These are phyloP conservation scores for Fusarium marasasianum DNA, from an alignment of 2,329 filamentous ascomycete genomes.

Conservation along the genomic window DNA sequence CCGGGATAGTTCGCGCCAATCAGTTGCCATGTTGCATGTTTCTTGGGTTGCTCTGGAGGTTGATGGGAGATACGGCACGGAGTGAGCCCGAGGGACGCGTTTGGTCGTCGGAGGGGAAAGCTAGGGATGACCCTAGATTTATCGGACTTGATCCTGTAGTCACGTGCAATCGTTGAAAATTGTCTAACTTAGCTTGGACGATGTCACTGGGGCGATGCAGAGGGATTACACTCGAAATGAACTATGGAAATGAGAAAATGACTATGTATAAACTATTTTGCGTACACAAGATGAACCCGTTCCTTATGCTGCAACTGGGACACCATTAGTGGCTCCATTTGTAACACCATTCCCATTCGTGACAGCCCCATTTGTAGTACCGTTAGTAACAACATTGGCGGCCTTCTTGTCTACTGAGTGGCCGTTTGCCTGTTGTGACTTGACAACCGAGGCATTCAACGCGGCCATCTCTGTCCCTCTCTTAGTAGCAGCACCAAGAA, in stretches of 20 bases:
- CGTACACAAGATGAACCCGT: accelerated
- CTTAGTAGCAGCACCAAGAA: constrained; percentile 41
- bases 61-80: neutral
- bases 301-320: neutral
- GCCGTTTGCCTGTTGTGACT: neutral
- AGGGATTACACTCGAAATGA: neutral
- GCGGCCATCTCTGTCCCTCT: constrained; percentile 38
- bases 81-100: constrained; percentile 1
- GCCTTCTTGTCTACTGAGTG: neutral
- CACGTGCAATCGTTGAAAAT: neutral
- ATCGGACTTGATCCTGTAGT: constrained; percentile 8
- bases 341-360: neutral
- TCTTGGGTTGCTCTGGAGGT: no score
- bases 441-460: constrained; percentile 27
- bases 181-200: neutral
- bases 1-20: constrained; percentile 7
- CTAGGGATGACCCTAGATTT: neutral
- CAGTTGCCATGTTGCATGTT: constrained; percentile 3
- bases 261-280: neutral
- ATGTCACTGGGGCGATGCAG: neutral
- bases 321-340: neutral
- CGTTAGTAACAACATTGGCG: neutral
- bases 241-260: neutral
- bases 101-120: neutral
- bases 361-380: neutral